Conservation (phyloP, 306 rosid genomes). For the Glycine soja region DNA sequence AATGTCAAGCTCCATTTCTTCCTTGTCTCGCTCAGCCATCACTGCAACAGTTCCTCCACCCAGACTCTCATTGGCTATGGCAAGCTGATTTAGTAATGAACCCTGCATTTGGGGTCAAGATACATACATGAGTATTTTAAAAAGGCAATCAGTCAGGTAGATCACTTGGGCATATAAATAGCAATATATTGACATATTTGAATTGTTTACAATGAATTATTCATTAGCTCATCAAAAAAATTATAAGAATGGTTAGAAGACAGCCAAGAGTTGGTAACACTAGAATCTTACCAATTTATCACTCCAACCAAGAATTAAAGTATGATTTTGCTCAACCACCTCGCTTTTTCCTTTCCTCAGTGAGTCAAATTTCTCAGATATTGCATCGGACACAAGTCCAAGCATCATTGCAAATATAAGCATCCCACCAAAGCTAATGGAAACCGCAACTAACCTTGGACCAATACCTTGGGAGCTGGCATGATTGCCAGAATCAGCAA, state of each 20-base stretch:
- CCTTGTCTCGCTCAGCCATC: conserved; percentile 96
- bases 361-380: conserved; percentile 89
- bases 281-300: conserved; percentile 73
- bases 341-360: conserved; percentile 92
- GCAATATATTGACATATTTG: conserved; percentile 2
- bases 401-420: conserved; percentile 98
- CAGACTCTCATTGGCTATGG: conserved; percentile 90
- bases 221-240: conserved; percentile 3
- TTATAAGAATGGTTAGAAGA: conserved; percentile 3
- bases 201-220: conserved; percentile 22
- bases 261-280: conserved; percentile 28
- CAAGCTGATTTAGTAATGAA: conserved; percentile 83
- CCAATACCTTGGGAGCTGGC: conserved; percentile 74
- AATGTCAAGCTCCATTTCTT: conserved; percentile 95
- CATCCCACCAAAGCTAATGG: conserved; percentile 95
- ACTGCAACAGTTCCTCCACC: conserved; percentile 91
- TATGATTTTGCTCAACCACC: conserved; percentile 89
- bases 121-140: conserved; percentile 26
- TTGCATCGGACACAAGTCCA: conserved; percentile 92
- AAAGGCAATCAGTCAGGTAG: neutral
- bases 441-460: conserved; percentile 86
- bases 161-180: conserved; percentile 24
- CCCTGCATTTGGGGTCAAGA: conserved; percentile 61
- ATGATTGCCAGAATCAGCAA: conserved; percentile 93
- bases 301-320: conserved; percentile 96